Conservation (phyloP, 2,329 filamentous ascomycete genomes). For the Neospermospora avenae region DNA sequence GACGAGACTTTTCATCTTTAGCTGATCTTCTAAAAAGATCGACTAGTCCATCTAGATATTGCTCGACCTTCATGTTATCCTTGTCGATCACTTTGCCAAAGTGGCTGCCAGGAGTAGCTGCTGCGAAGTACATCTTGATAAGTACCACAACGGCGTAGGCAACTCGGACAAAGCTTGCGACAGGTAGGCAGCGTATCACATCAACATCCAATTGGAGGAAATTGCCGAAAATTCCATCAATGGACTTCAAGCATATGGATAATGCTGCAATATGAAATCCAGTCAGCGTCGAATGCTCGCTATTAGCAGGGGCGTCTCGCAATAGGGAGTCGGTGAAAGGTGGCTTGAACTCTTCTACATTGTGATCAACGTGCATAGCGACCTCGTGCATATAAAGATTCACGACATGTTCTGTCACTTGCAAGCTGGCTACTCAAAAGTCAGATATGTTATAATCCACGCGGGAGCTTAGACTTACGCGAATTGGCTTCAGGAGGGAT, state of each 20-base stretch:
- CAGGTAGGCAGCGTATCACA: slow-evolving; percentile 47
- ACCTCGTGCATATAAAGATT: slow-evolving; percentile 59
- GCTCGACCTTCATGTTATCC: slow-evolving; percentile 61
- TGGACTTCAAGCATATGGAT: slow-evolving; percentile 48
- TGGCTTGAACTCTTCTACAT: slow-evolving; percentile 48
- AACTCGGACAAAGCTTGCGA: slow-evolving; percentile 49
- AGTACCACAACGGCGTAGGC: slow-evolving; percentile 56
- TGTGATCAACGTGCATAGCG: slow-evolving; percentile 54
- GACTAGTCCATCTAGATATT: slow-evolving; percentile 68
- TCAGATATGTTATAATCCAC: slow-evolving; percentile 10
- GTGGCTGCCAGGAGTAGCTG: slow-evolving; percentile 59
- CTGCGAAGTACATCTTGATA: slow-evolving; percentile 59
- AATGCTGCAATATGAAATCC: slow-evolving; percentile 48
- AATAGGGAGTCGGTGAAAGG: slow-evolving; percentile 33
- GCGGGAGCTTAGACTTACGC: slow-evolving; percentile 26
- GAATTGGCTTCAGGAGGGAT: slow-evolving; percentile 38
- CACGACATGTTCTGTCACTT: slow-evolving; percentile 50
- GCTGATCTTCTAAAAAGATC: slow-evolving; percentile 64
- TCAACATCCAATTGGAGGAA: slow-evolving; percentile 47
- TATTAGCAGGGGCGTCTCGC: slow-evolving; percentile 14
- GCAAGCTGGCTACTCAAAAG: slow-evolving; percentile 40
- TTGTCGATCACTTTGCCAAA: slow-evolving; percentile 68
- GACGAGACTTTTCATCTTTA: slow-evolving; percentile 59
- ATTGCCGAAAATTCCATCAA: slow-evolving; percentile 51
- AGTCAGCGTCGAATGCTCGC: slow-evolving; percentile 23